phyloP scores from a whole-genome alignment of 768 basidiomycete species.

The Auriculariales sp. region DNA sequence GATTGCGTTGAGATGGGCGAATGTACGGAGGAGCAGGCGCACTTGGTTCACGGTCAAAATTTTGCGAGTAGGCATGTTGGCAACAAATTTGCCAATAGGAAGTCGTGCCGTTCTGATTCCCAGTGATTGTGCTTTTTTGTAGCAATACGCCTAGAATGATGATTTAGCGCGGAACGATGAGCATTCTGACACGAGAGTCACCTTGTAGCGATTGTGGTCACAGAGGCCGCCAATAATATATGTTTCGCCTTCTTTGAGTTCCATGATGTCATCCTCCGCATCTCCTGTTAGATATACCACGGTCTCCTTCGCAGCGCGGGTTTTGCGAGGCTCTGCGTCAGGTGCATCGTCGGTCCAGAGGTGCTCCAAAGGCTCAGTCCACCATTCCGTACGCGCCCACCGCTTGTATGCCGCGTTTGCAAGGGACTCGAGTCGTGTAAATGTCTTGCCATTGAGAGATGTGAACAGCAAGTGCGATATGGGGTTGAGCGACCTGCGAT shows the following conservation, averaged over 20 bases:
- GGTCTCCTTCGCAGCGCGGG: conserved; percentile 23
- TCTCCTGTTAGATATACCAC: conserved; percentile 94
- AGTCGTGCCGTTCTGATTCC: conserved; percentile 75
- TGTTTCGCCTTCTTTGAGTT: conserved; percentile 68
- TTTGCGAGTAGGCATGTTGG: conserved; percentile 76
- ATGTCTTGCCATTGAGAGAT: conserved; percentile 60
- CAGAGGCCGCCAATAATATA: conserved; percentile 92
- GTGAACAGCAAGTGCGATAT: conserved; percentile 68
- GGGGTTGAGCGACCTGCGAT: conserved; percentile 55
- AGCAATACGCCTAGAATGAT: conserved; percentile 36
- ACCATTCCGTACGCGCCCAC: conserved; percentile 79
- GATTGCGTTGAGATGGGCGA: not conserved
- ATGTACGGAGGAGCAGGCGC: conserved; percentile 6
- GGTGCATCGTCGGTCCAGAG: conserved; percentile 35
- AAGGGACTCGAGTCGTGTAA: conserved; percentile 45
- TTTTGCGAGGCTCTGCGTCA: not conserved
- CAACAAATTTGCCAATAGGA: conserved; percentile 86
- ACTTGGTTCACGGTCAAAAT: conserved; percentile 95
- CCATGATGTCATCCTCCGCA: conserved; percentile 70
- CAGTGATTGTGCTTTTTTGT: conserved; percentile 65
- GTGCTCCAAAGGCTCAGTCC: conserved; percentile 54
- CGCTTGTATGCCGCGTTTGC: conserved; percentile 56
- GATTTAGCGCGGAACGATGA: not conserved
- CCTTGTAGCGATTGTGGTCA: conserved; percentile 96
- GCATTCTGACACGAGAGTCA: conserved; percentile 14